A percentile compares a stretch with the other conserved stretches of the same genome.
These are phyloP conservation scores for Penicillium coffeae DNA, from an alignment of 495 filamentous ascomycete genomes.

Conservation along the genomic window DNA sequence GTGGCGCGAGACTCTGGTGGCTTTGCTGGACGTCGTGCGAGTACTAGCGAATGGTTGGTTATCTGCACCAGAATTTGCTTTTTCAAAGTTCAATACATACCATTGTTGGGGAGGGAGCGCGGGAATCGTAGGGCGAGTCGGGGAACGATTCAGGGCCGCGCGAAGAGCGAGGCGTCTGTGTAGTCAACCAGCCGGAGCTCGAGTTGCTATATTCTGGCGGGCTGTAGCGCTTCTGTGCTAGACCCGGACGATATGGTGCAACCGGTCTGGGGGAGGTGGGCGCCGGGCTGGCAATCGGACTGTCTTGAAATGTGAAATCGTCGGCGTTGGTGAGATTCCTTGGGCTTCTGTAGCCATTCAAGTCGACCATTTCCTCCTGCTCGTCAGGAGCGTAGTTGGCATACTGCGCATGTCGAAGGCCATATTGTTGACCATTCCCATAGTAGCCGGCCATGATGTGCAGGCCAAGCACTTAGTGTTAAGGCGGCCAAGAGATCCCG, in stretches of 20 bases:
- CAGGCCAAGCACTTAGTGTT: background rate
- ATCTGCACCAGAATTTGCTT: background rate
- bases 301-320: background rate
- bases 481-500: background rate
- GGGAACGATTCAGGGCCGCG: conserved; percentile 15
- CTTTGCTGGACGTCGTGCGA: conserved; percentile 19
- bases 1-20: conserved; percentile 20
- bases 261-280: conserved; percentile 13
- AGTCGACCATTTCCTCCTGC: conserved; percentile 28
- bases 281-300: conserved; percentile 8
- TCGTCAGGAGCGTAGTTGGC: conserved; percentile 3
- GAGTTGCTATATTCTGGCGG: conserved; percentile 16
- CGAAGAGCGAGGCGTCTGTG: conserved; percentile 16
- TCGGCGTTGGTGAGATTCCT: conserved; percentile 10
- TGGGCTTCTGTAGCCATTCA: conserved; percentile 11
- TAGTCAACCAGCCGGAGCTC: conserved; percentile 11
- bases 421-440: background rate
- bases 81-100: conserved; percentile 10
- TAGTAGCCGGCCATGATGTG: background rate
- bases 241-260: conserved; percentile 22
- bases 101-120: conserved; percentile 27
- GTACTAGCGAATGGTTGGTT: conserved; percentile 9
- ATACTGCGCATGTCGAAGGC: background rate
- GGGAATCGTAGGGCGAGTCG: conserved; percentile 22
- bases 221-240: conserved; percentile 5